A percentile compares a stretch with the other conserved stretches of the same genome.
phyloP scores from a whole-genome alignment of 345 rosid species.

The Camelina laxa region DNA sequence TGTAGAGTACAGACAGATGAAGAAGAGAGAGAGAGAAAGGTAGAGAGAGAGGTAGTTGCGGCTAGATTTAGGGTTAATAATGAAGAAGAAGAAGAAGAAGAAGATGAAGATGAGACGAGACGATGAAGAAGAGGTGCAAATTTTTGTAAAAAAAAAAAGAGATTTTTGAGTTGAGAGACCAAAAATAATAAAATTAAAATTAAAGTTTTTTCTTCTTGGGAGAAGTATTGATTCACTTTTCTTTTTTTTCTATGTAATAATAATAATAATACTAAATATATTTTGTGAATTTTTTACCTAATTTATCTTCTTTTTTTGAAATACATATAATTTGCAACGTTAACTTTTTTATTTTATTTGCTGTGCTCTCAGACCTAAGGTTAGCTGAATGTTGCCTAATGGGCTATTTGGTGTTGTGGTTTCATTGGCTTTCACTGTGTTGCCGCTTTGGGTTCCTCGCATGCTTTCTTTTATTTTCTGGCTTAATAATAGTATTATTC shows the following conservation, averaged over 20 bases:
- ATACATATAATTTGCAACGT: conserved; percentile 25
- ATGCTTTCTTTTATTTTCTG: conserved; percentile 7
- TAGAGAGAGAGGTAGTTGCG: conserved; percentile 40
- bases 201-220: conserved; percentile 20
- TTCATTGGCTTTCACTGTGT: conserved; percentile 28
- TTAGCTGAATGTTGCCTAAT: not conserved
- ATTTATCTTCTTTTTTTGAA: not conserved
- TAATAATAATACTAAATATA: not conserved
- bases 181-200: too few species aligned
- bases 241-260: not conserved
- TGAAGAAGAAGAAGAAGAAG: conserved; percentile 31
- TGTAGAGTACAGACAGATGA: not conserved
- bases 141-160: conserved; percentile 20
- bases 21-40: not conserved
- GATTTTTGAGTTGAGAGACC: not conserved
- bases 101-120: conserved; percentile 39
- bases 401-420: not conserved
- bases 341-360: conserved; percentile 5
- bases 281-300: not conserved
- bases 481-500: not conserved
- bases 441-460: conserved; percentile 37
- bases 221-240: conserved; percentile 24
- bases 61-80: conserved; percentile 46
- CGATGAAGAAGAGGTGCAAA: conserved; percentile 41
- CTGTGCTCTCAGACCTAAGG: not conserved